Evolutionary conservation across 2,329 filamentous ascomycete species (phyloP).

Genomic region (Malbranchea cinnamomea): DNA sequence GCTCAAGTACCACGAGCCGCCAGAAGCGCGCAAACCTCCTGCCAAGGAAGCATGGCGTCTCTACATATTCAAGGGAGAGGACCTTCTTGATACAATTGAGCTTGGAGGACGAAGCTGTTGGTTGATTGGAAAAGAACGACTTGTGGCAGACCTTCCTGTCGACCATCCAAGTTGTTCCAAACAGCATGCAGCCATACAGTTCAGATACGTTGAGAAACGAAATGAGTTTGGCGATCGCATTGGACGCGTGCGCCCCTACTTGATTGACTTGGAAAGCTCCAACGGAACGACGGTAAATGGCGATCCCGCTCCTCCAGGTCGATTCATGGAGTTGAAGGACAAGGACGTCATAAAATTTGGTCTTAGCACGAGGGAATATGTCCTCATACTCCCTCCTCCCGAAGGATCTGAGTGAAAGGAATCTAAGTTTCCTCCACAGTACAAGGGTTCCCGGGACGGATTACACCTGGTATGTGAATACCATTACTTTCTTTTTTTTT

Average conservation of each 20-base stretch:
- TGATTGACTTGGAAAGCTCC: conserved; percentile 85
- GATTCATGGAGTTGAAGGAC: conserved; percentile 74
- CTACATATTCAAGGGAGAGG: conserved; percentile 77
- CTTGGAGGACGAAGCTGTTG: conserved; percentile 69
- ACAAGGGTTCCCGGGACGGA: too few species aligned
- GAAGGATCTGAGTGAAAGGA: too few species aligned
- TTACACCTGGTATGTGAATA: too few species aligned
- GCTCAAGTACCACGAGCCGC: conserved; percentile 90
- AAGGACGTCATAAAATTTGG: conserved; percentile 86
- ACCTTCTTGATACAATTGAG: conserved; percentile 68
- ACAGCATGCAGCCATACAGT: conserved; percentile 91
- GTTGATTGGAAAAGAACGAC: conserved; percentile 68
- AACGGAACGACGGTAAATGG: conserved; percentile 81
- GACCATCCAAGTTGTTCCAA: conserved; percentile 90
- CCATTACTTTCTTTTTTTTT: too few species aligned
- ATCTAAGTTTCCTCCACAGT: too few species aligned
- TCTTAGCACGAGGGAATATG: conserved; percentile 78
- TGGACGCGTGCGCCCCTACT: conserved; percentile 67
- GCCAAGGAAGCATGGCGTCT: conserved; percentile 69
- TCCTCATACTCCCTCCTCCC: conserved; percentile 61
- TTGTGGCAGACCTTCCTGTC: conserved; percentile 67
- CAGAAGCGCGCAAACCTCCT: conserved; percentile 79
- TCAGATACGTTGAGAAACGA: conserved; percentile 66
- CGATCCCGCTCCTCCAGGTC: conserved; percentile 53
- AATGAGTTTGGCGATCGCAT: conserved; percentile 78